Evolutionary conservation across 208 protist species (phyloP), one percentile per base, ranked within the genome.

Genomic region (Trypanosoma platydactyli): DNA sequence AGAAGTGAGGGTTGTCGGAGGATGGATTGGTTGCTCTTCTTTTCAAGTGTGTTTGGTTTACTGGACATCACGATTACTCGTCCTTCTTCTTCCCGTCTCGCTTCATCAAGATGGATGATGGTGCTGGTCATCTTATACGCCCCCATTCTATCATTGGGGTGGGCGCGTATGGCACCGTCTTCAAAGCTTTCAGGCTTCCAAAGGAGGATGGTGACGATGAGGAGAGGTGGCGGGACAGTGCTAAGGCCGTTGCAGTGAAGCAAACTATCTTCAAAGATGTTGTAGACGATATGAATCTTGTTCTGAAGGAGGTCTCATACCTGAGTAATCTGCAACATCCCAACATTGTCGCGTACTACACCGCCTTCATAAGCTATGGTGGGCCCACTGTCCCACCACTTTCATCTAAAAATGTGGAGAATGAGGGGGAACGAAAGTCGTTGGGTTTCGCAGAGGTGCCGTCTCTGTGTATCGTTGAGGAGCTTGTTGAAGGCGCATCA

Each of bases 381-480:
- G 16, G 42, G 18, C n/a, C n/a, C 11, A 20, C 41, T 62, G 49
- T 51, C 0, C n/a, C 25, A 52, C 40, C 46, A 5, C 9, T 12
- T 7, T 27, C 49, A 25, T 25, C 25, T 46, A 55, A 57, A 4
- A 38, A 20, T n/a, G 15, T 40, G 25, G n/a, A 51, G 24, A 44
- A 44, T 18, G 38, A 65, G 16, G 38, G 6, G 40, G n/a, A 45
- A 20, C 65, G 64, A 24, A 22, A 20, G 11, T 18, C 51, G 20
- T 44, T 68, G 29, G 58, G 38, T 22, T 64, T 71, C 33, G 50
- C 62, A 5, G n/a, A 44, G 5, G 50, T 29, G 15, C 69, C 75
- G 12, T 71, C 71, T 0, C 35, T 84, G 12, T 73, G 66, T 60
- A 68, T 84, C n/a, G 75, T 81, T 22, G 75, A 84, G 64, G 71